These are phyloP conservation scores for Pythium monospermum DNA, from an alignment of 352 stramenopile genomes.

Conservation along the genomic window DNA sequence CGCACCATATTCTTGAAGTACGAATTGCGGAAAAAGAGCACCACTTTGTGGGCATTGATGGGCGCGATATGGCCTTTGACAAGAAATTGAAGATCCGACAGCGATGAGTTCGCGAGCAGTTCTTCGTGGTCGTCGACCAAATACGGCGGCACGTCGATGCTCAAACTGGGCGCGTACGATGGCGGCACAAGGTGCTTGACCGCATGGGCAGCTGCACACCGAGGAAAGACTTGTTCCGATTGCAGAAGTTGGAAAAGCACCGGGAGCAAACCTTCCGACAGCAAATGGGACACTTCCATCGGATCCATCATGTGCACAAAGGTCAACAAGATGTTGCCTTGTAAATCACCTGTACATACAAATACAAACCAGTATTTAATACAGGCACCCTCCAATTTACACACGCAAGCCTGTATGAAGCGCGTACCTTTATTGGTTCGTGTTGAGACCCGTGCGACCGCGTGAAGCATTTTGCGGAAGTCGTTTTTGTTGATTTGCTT, in stretches of 20 bases:
- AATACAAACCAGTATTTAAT: background rate
- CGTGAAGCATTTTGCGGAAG: conserved; percentile 83
- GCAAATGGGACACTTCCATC: conserved; percentile 54
- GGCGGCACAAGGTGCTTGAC: conserved; percentile 82
- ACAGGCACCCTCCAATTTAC: background rate
- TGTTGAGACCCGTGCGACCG: conserved; percentile 70
- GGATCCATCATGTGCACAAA: conserved; percentile 90
- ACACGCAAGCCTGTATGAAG: too few relatives aligned
- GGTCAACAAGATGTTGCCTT: conserved; percentile 81
- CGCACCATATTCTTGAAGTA: conserved; percentile 91
- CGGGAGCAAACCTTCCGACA: conserved; percentile 74
- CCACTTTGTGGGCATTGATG: conserved; percentile 87
- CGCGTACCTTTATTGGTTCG: conserved; percentile 75
- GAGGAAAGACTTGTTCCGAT: conserved; percentile 65
- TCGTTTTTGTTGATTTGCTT: conserved; percentile 84
- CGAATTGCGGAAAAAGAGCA: conserved; percentile 87
- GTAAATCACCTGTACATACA: conserved; percentile 48
- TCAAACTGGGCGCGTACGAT: conserved; percentile 67
- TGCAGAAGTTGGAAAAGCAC: conserved; percentile 81
- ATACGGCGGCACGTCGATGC: conserved; percentile 73
- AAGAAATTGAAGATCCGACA: conserved; percentile 84
- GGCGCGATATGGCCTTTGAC: conserved; percentile 82
- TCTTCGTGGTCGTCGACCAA: conserved; percentile 87
- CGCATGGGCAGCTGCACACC: conserved; percentile 73
- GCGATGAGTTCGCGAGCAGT: conserved; percentile 73